Conservation (phyloP, 1,139 yeast species). For the Candida mesenterica region DNA sequence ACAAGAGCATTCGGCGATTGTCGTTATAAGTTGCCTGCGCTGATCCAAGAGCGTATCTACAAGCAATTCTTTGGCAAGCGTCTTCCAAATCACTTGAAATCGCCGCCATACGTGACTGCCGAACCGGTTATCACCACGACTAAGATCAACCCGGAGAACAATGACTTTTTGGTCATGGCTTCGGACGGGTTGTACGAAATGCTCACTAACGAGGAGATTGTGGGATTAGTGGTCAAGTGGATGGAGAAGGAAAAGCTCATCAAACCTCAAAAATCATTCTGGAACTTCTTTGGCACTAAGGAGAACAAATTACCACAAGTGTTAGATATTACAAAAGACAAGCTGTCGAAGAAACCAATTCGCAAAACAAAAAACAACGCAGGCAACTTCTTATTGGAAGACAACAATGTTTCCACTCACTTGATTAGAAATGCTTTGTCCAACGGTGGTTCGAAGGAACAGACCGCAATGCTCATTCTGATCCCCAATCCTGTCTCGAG, state of each 20-base stretch:
- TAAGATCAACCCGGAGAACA: conserved; percentile 64
- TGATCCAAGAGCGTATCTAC: conserved; percentile 71
- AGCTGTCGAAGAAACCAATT: conserved; percentile 46
- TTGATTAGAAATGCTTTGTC: conserved; percentile 91
- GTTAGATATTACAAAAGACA: conserved; percentile 56
- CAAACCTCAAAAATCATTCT: conserved; percentile 49
- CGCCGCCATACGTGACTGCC: conserved; percentile 98
- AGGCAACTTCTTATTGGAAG: conserved; percentile 57
- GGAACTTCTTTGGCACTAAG: conserved; percentile 46
- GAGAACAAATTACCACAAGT: conserved; percentile 63
- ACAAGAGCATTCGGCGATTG: conserved; percentile 98
- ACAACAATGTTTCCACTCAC: conserved; percentile 88
- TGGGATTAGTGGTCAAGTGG: conserved; percentile 92
- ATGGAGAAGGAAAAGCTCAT: conserved; percentile 73
- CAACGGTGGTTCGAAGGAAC: conserved; percentile 81
- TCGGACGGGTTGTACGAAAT: conserved; percentile 94
- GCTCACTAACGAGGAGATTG: conserved; percentile 89
- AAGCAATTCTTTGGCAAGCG: conserved; percentile 81
- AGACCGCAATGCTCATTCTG: conserved; percentile 81
- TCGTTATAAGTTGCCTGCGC: conserved; percentile 75
- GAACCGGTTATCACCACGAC: conserved; percentile 90
- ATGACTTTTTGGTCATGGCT: conserved; percentile 89
- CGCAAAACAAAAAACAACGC: conserved; percentile 39
- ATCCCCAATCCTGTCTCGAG: conserved; percentile 94
- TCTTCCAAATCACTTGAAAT: conserved; percentile 71